These are phyloP conservation scores for Coniella lustricola DNA, from an alignment of 2,329 filamentous ascomycete genomes.

Conservation along the genomic window DNA sequence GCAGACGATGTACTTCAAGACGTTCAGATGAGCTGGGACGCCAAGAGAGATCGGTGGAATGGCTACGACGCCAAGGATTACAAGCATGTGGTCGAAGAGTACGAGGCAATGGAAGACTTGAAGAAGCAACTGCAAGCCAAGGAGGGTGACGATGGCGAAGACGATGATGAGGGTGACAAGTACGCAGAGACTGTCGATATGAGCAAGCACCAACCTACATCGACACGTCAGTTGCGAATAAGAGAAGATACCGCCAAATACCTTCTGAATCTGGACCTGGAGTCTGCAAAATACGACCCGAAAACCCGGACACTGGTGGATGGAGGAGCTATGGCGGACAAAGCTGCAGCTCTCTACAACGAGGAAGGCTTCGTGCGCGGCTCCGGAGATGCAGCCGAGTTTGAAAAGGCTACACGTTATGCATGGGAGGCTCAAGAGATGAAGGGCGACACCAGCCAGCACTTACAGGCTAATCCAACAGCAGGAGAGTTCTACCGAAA, in stretches of 20 bases:
- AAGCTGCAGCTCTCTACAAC: slow-evolving; percentile 73
- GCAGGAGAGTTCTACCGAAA: slow-evolving; percentile 79
- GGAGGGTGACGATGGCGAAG: slow-evolving; percentile 44
- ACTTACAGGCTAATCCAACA: slow-evolving; percentile 94
- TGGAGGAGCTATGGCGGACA: slow-evolving; percentile 71
- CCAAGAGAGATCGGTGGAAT: slow-evolving; percentile 96
- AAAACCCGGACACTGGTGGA: slow-evolving; percentile 91
- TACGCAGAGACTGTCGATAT: slow-evolving; percentile 97
- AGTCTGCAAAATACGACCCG: slow-evolving; percentile 95
- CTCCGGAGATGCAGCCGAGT: slow-evolving; percentile 86
- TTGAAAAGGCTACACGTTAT: slow-evolving; percentile 80
- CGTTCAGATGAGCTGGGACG: slow-evolving; percentile 87
- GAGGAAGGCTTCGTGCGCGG: slow-evolving; percentile 88
- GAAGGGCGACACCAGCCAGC: slow-evolving; percentile 68
- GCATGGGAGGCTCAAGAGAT: slow-evolving; percentile 94
- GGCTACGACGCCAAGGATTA: slow-evolving; percentile 93
- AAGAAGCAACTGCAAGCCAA: slow-evolving; percentile 43
- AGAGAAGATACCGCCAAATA: slow-evolving; percentile 98
- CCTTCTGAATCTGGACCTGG: slow-evolving; percentile 85
- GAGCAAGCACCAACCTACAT: slow-evolving; percentile 86
- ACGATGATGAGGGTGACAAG: slow-evolving; percentile 55
- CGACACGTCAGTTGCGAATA: slow-evolving; percentile 82
- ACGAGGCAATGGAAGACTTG: slow-evolving; percentile 76
- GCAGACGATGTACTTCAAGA: slow-evolving; percentile 85
- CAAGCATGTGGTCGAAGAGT: slow-evolving; percentile 78